Percentiles rank a stretch among this genome's conserved stretches.
Conservation (phyloP, 169 alveolate genomes). For the Cryptosporidium xiaoi region DNA sequence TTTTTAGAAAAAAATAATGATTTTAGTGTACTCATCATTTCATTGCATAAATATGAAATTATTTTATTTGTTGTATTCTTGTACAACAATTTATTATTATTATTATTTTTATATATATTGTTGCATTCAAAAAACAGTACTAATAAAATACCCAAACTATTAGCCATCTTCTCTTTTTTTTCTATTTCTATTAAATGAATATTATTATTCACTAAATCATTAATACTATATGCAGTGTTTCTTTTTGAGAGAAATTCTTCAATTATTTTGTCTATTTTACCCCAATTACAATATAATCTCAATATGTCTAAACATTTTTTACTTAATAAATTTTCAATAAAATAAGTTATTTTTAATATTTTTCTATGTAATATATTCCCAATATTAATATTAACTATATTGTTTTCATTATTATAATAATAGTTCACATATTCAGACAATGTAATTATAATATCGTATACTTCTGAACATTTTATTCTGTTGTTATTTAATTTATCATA, state of each 20-base stretch:
- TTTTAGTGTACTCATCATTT: slow-evolving; percentile 12
- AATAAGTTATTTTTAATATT: slow-evolving; percentile 6
- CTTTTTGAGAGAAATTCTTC: slow-evolving; percentile 11
- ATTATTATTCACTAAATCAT: neutral
- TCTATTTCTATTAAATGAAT: neutral
- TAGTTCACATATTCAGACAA: neutral
- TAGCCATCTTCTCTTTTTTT: slow-evolving; percentile 12
- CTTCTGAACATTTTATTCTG: slow-evolving; percentile 22
- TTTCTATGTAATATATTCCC: neutral
- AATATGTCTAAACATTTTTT: neutral
- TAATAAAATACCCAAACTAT: slow-evolving; percentile 10
- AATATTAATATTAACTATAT: slow-evolving; percentile 2
- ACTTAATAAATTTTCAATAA: slow-evolving; percentile 11
- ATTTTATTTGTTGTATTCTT: slow-evolving; percentile 4
- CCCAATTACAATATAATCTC: slow-evolving; percentile 58
- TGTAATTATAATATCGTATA: neutral
- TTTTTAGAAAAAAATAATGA: slow-evolving; percentile 59
- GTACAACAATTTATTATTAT: neutral
- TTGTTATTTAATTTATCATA: neutral
- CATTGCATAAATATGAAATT: slow-evolving; percentile 2
- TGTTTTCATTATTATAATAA: neutral
- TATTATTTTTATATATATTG: neutral
- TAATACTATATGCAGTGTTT: neutral
- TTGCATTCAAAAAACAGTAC: slow-evolving; percentile 12
- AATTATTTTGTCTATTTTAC: slow-evolving; percentile 44